These are phyloP conservation scores for Phaseolus coccineus DNA, from an alignment of 331 rosid species.

Conservation along the genomic window DNA sequence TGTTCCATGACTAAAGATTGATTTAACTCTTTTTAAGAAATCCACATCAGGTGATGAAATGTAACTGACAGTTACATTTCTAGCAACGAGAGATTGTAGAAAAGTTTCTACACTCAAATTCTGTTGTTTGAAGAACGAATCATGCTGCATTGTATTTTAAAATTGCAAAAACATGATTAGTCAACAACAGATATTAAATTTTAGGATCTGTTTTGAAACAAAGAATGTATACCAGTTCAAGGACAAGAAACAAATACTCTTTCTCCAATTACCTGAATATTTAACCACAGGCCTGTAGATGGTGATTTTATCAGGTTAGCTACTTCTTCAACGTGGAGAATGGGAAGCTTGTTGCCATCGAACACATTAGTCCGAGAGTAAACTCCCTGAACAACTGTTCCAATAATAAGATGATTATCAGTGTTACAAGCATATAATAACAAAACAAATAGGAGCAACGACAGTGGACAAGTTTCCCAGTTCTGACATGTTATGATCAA, in stretches of 20 bases:
- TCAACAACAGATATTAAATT: slow-evolving; percentile 9
- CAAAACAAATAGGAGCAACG: background rate
- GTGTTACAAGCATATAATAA: background rate
- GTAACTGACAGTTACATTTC: slow-evolving; percentile 49
- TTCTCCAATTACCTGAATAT: slow-evolving; percentile 73
- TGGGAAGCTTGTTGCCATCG: slow-evolving; percentile 55
- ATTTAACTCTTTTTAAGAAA: slow-evolving; percentile 60
- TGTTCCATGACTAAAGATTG: slow-evolving; percentile 40
- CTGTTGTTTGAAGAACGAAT: slow-evolving; percentile 69
- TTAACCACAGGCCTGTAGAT: slow-evolving; percentile 76
- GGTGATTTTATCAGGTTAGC: slow-evolving; percentile 41
- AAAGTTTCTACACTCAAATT: slow-evolving; percentile 69
- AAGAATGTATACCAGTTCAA: background rate
- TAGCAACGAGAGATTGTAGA: slow-evolving; percentile 56
- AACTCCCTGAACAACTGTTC: slow-evolving; percentile 78
- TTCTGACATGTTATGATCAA: slow-evolving; percentile 29
- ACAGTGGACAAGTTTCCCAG: background rate
- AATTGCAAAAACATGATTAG: slow-evolving; percentile 13
- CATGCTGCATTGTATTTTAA: slow-evolving; percentile 69
- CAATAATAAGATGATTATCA: slow-evolving; percentile 42
- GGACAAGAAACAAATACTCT: slow-evolving; percentile 1
- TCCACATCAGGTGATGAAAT: slow-evolving; percentile 82
- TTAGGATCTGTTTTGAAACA: slow-evolving; percentile 8
- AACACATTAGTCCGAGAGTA: slow-evolving; percentile 63
- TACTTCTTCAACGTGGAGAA: slow-evolving; percentile 64